Conservation (phyloP, 768 basidiomycete genomes). For the Russula emetica region DNA sequence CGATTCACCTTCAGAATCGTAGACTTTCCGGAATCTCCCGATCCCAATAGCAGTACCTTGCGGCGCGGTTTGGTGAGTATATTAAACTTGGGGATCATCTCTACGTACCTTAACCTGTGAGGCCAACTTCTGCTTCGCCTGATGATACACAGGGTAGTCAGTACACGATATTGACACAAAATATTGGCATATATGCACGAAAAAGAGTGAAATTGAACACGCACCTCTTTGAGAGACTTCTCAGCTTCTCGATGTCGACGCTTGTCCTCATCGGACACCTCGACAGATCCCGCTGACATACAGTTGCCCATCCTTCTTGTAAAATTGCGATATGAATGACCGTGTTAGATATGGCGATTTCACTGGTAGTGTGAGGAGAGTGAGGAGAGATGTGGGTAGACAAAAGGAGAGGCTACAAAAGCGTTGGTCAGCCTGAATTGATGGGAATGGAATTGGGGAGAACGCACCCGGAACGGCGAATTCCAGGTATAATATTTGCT, state of each 20-base stretch:
- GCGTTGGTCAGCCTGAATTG: background rate
- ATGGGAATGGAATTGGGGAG: background rate
- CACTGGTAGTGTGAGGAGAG: background rate
- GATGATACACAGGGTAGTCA: background rate
- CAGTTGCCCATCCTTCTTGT: constrained; percentile 25
- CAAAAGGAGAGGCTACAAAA: constrained; percentile 4
- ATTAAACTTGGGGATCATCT: background rate
- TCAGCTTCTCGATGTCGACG: constrained; percentile 64
- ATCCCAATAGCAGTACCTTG: constrained; percentile 84
- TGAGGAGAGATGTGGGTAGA: constrained; percentile 1
- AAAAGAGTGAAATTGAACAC: constrained; percentile 28
- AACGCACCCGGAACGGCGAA: background rate
- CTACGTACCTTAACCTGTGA: constrained; percentile 66
- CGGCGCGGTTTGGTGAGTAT: background rate
- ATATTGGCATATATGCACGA: constrained; percentile 14
- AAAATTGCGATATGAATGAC: background rate
- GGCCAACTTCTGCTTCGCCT: constrained; percentile 44
- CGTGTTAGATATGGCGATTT: constrained; percentile 2
- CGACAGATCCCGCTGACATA: constrained; percentile 57
- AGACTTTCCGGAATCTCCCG: constrained; percentile 91
- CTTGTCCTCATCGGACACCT: constrained; percentile 67
- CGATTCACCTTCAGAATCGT: constrained; percentile 74
- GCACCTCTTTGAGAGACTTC: constrained; percentile 71
- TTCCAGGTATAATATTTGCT: constrained; percentile 8
- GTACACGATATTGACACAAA: background rate